Base-by-base conservation (phyloP, 345 rosid genomes). In the Eucalyptus grandis region DNA sequence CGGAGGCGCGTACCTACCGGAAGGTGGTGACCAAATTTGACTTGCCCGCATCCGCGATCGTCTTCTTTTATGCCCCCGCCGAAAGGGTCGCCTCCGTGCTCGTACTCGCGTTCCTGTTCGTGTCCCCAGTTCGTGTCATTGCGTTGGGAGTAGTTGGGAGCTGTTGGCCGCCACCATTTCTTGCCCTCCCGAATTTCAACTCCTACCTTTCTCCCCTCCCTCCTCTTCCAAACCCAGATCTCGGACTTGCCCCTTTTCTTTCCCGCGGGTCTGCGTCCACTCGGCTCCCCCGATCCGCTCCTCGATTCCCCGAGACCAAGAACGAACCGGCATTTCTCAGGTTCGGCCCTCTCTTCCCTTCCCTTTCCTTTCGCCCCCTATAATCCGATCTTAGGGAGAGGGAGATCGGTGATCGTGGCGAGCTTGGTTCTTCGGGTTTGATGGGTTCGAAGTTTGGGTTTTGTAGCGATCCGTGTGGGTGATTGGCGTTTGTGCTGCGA, bases 11-110 rank as follows among this genome's bases (percentile, higher is more conserved):
- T 49, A 16, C 47, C 14, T 0, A 77, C 85, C 85, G 85, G 47
- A 21, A 69, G 87, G 88, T 53, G 87, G 88, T 49, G 46, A 89
- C 90, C 92, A 91, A 89, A 24, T 91, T 92, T 89, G 95, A 93
- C 94, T 91, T 40, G 87, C 89, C 89, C 43, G 37, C 90, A 60
- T 62, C 46, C 27, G 31, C 34, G 13, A 17, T 26, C 60, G 16
- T n/a, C 30, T 49, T n/a, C 53, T 31, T n/a, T 72, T 80, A 17
- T 46, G 67, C 44, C 26, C 22, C 65, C 4, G n/a, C 21, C 14
- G 8, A 26, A 19, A 21, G 83, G 17, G 14, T 27, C 51, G 34
- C 15, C 31, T 51, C 51, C 34, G 7, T 43, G 43, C 43, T 43
- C 43, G 46, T 8, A 49, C 51, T 60, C 12, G 10, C 1, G 24